A percentile compares a stretch with the other conserved stretches of the same genome.
Evolutionary conservation across 2,329 filamentous ascomycete genomes (phyloP).

Genomic region (Pseudogymnoascus sp.): DNA sequence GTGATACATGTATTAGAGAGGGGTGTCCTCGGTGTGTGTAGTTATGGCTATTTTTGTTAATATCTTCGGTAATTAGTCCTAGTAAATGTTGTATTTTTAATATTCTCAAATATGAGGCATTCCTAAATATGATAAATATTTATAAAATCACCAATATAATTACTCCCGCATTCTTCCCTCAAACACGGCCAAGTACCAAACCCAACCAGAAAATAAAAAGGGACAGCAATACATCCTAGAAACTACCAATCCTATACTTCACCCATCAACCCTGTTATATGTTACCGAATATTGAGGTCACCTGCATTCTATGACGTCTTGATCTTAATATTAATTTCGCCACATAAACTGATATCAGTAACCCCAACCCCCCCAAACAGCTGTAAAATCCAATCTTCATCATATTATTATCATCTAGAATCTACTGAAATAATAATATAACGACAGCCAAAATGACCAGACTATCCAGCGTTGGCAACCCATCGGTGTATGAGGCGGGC

Average conservation of each 20-base stretch:
- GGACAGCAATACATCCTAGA: background rate
- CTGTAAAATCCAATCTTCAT: background rate
- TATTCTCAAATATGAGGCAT: background rate
- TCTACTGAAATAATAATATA: background rate
- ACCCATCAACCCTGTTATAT: background rate
- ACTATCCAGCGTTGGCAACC: constrained; percentile 48
- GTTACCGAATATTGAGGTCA: background rate
- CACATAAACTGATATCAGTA: background rate
- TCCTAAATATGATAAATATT: background rate
- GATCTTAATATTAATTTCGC: background rate
- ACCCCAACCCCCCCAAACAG: background rate
- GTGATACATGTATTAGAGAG: background rate
- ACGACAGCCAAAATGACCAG: constrained; percentile 5
- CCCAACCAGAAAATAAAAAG: background rate
- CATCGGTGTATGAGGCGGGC: constrained; percentile 62
- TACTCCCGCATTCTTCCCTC: background rate
- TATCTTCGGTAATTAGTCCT: background rate
- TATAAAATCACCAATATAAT: background rate
- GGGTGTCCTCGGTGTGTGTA: background rate
- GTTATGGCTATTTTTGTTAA: background rate
- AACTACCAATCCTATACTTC: background rate
- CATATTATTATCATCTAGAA: background rate
- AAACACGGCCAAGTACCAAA: background rate
- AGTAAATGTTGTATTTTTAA: background rate
- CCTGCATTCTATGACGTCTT: background rate